These are phyloP conservation scores for Dittrichia graveolens DNA, from an alignment of 129 eudicot genomes.

Conservation along the genomic window DNA sequence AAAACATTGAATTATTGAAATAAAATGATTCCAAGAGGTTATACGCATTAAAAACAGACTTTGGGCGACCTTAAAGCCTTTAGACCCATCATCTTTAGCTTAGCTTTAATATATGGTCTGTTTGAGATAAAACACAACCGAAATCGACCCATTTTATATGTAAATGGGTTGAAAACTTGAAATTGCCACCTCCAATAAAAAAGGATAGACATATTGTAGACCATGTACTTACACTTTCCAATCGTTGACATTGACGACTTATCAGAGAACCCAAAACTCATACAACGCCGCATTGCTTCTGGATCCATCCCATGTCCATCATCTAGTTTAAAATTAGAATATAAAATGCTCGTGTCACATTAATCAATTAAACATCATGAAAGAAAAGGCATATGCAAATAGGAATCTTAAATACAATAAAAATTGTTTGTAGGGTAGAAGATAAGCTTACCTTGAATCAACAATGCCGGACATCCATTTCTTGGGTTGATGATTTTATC, in stretches of 20 bases:
- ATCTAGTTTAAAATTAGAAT: slow-evolving; percentile 45
- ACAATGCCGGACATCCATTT: slow-evolving; percentile 69
- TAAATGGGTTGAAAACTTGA: background rate
- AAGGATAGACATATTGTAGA: background rate
- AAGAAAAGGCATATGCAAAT: background rate
- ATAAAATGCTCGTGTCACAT: slow-evolving; percentile 8
- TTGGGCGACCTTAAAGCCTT: background rate
- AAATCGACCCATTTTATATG: background rate
- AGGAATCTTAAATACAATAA: slow-evolving; percentile 4
- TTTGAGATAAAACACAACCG: background rate
- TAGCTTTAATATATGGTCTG: background rate
- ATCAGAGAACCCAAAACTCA: slow-evolving; percentile 95
- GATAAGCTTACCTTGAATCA: slow-evolving; percentile 69
- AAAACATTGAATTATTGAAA: background rate
- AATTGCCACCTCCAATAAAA: background rate
- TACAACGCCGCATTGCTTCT: slow-evolving; percentile 75
- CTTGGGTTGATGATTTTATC: slow-evolving; percentile 73
- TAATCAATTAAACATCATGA: background rate
- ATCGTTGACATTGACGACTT: slow-evolving; percentile 64
- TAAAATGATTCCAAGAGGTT: background rate
- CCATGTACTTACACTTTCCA: slow-evolving; percentile 69
- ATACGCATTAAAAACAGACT: background rate
- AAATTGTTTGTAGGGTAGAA: background rate
- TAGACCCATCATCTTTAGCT: background rate
- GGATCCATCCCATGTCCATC: slow-evolving; percentile 97